These are phyloP conservation scores for Apiospora kogelbergensis DNA, from an alignment of 2,329 filamentous ascomycete species.

Conservation along the genomic window DNA sequence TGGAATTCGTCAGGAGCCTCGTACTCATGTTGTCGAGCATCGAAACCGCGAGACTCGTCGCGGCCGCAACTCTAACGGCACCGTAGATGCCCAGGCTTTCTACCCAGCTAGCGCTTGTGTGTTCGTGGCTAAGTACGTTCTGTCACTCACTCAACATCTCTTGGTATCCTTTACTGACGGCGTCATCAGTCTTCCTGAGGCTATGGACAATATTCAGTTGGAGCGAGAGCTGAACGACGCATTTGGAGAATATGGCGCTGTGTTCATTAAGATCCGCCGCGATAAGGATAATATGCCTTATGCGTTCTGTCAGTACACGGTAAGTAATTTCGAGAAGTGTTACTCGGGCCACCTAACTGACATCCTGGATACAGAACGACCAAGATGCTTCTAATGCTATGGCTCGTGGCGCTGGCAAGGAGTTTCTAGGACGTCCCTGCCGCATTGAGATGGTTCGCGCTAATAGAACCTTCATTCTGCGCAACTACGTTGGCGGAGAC, in stretches of 20 bases:
- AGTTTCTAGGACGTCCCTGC: conserved; percentile 56
- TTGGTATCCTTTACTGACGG: neutral
- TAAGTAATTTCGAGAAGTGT: conserved; percentile 34
- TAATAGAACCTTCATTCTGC: conserved; percentile 53
- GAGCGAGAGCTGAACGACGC: conserved; percentile 50
- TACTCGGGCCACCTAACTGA: conserved; percentile 22
- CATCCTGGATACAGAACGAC: conserved; percentile 37
- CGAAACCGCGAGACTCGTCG: neutral
- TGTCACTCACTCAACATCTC: neutral
- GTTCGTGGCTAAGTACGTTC: conserved; percentile 65
- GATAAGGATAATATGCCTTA: conserved; percentile 60
- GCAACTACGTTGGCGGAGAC: conserved; percentile 34
- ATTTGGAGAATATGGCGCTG: conserved; percentile 55
- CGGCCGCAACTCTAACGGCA: conserved; percentile 17
- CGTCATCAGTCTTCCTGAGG: conserved; percentile 48
- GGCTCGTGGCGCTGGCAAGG: conserved; percentile 42
- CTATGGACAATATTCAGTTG: conserved; percentile 49
- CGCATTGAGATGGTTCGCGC: conserved; percentile 61
- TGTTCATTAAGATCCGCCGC: conserved; percentile 64
- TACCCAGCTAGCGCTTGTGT: conserved; percentile 59
- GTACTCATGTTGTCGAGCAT: no score
- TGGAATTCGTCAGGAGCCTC: no score
- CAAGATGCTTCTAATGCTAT: conserved; percentile 51
- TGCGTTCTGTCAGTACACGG: conserved; percentile 64
- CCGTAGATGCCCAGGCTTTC: conserved; percentile 49